Conservation (phyloP, 768 basidiomycete genomes). For the Cubamyces lactineus region DNA sequence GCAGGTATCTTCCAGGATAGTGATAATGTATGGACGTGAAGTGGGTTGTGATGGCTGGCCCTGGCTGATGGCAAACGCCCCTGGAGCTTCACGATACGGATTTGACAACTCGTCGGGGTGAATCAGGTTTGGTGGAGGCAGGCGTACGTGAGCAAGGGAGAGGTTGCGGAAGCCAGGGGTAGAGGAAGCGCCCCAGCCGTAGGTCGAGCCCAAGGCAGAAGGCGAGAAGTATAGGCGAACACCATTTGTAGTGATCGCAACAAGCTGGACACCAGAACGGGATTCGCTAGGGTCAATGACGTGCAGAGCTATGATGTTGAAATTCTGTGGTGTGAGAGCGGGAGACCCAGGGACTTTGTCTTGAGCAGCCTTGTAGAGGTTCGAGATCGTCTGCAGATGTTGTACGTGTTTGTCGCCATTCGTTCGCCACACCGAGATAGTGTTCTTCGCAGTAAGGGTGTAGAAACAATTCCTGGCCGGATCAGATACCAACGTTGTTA, state of each 20-base stretch:
- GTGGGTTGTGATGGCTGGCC: constrained; percentile 44
- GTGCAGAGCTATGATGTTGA: constrained; percentile 73
- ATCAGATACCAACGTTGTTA: constrained; percentile 71
- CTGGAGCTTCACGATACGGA: constrained; percentile 48
- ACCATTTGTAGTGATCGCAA: constrained; percentile 82
- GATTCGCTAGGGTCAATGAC: constrained; percentile 69
- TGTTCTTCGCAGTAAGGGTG: constrained; percentile 66
- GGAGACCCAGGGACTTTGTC: constrained; percentile 83
- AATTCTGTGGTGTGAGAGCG: constrained; percentile 67
- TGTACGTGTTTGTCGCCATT: constrained; percentile 67
- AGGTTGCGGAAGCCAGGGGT: constrained; percentile 51
- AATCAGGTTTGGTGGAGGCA: constrained; percentile 74
- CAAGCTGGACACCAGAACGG: constrained; percentile 68
- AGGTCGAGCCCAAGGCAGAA: constrained; percentile 41
- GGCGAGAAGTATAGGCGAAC: constrained; percentile 84
- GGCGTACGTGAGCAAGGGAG: constrained; percentile 76
- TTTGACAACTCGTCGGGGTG: constrained; percentile 74
- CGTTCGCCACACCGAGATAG: constrained; percentile 69
- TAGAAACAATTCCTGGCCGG: constrained; percentile 73
- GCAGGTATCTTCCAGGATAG: constrained; percentile 61
- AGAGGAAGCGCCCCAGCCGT: constrained; percentile 42
- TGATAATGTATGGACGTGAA: constrained; percentile 61
- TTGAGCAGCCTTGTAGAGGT: constrained; percentile 73
- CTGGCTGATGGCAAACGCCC: constrained; percentile 55
- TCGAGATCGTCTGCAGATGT: constrained; percentile 74